Evolutionary conservation across 1,139 yeast species (phyloP), one percentile per base, ranked within the genome.

Genomic region (Pichia cactophila): DNA sequence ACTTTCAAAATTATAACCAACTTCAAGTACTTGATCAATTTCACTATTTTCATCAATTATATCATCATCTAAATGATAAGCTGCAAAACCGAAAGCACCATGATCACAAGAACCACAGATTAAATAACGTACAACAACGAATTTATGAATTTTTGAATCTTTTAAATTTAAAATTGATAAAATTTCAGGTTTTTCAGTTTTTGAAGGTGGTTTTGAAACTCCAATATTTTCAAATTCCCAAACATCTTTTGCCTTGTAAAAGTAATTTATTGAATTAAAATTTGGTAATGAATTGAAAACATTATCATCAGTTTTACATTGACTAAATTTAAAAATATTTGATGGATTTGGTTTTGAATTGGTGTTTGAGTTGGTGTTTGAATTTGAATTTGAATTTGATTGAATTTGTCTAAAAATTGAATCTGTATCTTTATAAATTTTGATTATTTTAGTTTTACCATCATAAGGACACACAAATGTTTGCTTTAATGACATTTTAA

Each of bases 141-240:
- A 61, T 54, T 10, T 57, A 54, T 10, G 49, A 55, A 4, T 37
- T 17, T 17, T 17, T n/a, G 9, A n/a, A 37, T n/a, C 38, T 8
- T 8, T 16, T 35, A 35, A 35, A 35, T 17, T 35, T 17, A 17
- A 48, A 56, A 36, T 5, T 28, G 31, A 28, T 28, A 28, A 5
- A 28, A 28, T 28, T 37, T 43, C 29, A 56, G 45, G 54, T 57
- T 44, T 59, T 31, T 11, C n/a, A 31, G 16, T 31, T 31, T 31
- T 11, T 11, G 7, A 11, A 23, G 56, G 45, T 52, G 29, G 80
- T 73, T 61, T 73, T 1, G 89, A 81, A 2, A 84, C 92, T 1
- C 88, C 90, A 43, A 84, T 76, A 59, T 84, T 84, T 56, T 83
- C 90, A 58, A 84, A 84, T 56, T 79, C 84, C 90, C 90, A 84